A percentile compares a stretch with the other conserved stretches of the same genome.
These are phyloP conservation scores for Lipomyces mesembrius DNA, from an alignment of 805 yeast genomes.

Conservation along the genomic window DNA sequence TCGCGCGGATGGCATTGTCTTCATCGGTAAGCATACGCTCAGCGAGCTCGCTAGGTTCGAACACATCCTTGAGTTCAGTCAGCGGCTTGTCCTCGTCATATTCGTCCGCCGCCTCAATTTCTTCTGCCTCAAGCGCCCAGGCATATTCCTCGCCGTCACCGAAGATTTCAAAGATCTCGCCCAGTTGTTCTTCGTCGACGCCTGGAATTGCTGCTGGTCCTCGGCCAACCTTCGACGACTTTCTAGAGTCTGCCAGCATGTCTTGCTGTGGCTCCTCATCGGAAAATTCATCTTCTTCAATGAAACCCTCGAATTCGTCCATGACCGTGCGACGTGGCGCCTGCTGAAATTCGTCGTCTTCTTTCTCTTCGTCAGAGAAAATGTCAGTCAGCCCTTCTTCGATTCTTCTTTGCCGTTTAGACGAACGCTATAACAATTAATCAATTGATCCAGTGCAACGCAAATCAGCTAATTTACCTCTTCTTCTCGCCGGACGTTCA, in stretches of 20 bases:
- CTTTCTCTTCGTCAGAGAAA: constrained; percentile 60
- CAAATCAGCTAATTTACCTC: neutral
- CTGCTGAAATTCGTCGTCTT: constrained; percentile 43
- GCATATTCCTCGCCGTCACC: constrained; percentile 98
- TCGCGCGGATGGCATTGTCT: constrained; percentile 83
- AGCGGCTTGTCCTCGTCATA: constrained; percentile 44
- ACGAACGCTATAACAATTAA: constrained; percentile 25
- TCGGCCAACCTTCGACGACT: constrained; percentile 10
- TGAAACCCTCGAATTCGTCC: constrained; percentile 95
- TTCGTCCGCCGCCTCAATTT: constrained; percentile 54
- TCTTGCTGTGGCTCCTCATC: constrained; percentile 70
- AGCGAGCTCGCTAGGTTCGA: constrained; percentile 90
- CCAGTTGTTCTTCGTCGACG: constrained; percentile 85
- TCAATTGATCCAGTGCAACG: neutral
- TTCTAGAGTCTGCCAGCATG: constrained; percentile 8
- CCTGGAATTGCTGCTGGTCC: constrained; percentile 48
- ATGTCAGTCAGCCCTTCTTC: constrained; percentile 62
- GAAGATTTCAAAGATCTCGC: constrained; percentile 90
- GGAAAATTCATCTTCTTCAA: constrained; percentile 94
- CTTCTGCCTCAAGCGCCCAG: constrained; percentile 96
- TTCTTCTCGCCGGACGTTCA: constrained; percentile 42
- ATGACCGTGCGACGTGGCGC: constrained; percentile 47
- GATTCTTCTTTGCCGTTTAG: constrained; percentile 48
- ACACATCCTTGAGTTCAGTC: constrained; percentile 72
- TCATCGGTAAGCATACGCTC: constrained; percentile 89